phyloP scores from a whole-genome alignment of 2,329 filamentous ascomycete species.

The Nothopassalora personata region DNA sequence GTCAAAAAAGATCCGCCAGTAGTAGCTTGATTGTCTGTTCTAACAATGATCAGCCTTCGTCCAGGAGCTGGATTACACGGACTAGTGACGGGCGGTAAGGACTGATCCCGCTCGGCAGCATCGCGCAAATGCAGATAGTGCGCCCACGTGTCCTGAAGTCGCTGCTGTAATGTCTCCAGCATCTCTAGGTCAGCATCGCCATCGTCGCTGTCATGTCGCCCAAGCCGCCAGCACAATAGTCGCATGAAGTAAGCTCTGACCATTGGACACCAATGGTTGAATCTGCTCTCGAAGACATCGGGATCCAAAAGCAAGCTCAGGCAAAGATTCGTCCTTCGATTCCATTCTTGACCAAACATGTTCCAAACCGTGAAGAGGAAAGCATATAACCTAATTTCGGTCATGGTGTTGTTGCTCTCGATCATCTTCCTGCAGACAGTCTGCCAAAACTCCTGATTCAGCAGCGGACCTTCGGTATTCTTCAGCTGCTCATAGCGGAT shows the following conservation, averaged over 20 bases:
- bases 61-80: conserved; percentile 82
- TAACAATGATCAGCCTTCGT: conserved; percentile 81
- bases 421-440: conserved; percentile 73
- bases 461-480: conserved; percentile 41
- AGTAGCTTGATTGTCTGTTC: conserved; percentile 63
- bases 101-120: conserved; percentile 54
- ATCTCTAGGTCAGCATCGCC: conserved; percentile 42
- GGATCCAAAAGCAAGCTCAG: conserved; percentile 69
- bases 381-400: conserved; percentile 76
- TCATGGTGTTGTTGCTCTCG: conserved; percentile 80
- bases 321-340: conserved; percentile 65
- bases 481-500: conserved; percentile 53
- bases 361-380: conserved; percentile 80
- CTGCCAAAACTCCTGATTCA: conserved; percentile 83
- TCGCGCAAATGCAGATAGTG: conserved; percentile 73
- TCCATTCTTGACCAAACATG: conserved; percentile 59
- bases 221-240: conserved; percentile 82
- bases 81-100: conserved; percentile 63
- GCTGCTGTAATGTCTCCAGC: conserved; percentile 60
- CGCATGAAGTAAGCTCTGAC: conserved; percentile 90
- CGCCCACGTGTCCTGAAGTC: conserved; percentile 68
- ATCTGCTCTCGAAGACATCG: conserved; percentile 71
- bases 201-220: conserved; percentile 64
- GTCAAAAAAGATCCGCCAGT: conserved; percentile 54
- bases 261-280: conserved; percentile 95